Conservation (phyloP, 208 protist genomes). For the Willaertia magna region DNA sequence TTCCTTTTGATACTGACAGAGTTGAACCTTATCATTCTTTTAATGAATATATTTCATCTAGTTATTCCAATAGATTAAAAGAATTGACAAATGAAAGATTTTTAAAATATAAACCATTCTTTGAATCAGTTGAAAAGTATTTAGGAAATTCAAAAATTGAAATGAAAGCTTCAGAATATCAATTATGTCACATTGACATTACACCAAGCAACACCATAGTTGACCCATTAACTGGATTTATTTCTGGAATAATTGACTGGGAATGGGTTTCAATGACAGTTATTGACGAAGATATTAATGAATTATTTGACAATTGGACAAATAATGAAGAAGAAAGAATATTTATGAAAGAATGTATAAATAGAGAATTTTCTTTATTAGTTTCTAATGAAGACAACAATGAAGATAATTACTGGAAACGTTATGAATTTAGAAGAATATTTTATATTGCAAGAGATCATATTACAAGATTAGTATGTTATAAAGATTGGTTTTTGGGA, state of each 20-base stretch:
- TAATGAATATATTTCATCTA: not conserved
- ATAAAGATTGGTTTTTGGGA: not conserved
- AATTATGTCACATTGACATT: not conserved
- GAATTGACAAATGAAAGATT: not conserved
- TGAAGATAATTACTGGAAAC: not conserved
- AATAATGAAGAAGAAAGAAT: not conserved
- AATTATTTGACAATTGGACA: not conserved
- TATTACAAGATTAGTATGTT: not conserved
- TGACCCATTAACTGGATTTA: not conserved
- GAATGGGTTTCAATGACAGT: not conserved
- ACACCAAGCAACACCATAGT: not conserved
- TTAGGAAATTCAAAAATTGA: too few relatives aligned
- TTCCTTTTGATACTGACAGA: not conserved
- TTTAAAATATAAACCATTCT: not conserved
- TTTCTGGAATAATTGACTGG: not conserved
- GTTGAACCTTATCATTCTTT: not conserved
- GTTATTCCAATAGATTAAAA: not conserved
- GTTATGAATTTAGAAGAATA: not conserved
- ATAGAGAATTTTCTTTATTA: too few relatives aligned
- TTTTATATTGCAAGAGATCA: not conserved
- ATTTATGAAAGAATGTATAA: not conserved
- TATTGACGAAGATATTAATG: not conserved
- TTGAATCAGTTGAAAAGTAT: not conserved
- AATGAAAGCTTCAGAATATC: not conserved
- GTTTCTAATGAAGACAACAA: not conserved